Percentiles rank a stretch among this genome's conserved stretches.
Evolutionary conservation across 805 yeast genomes (phyloP).

Genomic region (Nematodospora valgi): DNA sequence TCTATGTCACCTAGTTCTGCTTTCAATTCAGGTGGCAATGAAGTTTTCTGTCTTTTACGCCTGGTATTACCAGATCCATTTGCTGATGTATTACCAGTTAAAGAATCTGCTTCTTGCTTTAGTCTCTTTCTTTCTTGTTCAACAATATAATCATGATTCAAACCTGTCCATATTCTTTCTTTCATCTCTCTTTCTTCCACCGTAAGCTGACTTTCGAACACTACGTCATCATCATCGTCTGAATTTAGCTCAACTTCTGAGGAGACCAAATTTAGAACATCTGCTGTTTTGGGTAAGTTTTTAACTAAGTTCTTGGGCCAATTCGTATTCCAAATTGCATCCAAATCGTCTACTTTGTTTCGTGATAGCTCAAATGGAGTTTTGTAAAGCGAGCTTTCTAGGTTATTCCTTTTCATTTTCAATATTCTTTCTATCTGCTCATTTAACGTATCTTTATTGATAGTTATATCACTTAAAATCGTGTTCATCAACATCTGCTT

Average conservation of each 20-base stretch:
- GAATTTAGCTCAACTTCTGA: slow-evolving; percentile 63
- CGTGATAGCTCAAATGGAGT: slow-evolving; percentile 28
- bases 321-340: slow-evolving; percentile 16
- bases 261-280: slow-evolving; percentile 48
- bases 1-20: slow-evolving; percentile 36
- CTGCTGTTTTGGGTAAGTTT: slow-evolving; percentile 54
- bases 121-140: slow-evolving; percentile 83
- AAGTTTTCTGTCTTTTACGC: slow-evolving; percentile 40
- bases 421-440: slow-evolving; percentile 10
- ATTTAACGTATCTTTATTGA: slow-evolving; percentile 6
- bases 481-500: slow-evolving; percentile 8
- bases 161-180: slow-evolving; percentile 84
- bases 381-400: slow-evolving; percentile 19
- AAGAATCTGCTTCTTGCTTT: slow-evolving; percentile 80
- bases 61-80: slow-evolving; percentile 12
- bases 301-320: slow-evolving; percentile 47
- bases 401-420: slow-evolving; percentile 12
- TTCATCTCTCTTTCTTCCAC: slow-evolving; percentile 71
- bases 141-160: slow-evolving; percentile 79
- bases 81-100: slow-evolving; percentile 65
- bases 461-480: slow-evolving; percentile 7
- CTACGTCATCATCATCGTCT: slow-evolving; percentile 76
- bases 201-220: slow-evolving; percentile 55
- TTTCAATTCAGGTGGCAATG: slow-evolving; percentile 10
- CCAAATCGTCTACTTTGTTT: slow-evolving; percentile 10